These are phyloP conservation scores for Annulohypoxylon moriforme DNA, from an alignment of 495 filamentous ascomycete genomes.

Conservation along the genomic window DNA sequence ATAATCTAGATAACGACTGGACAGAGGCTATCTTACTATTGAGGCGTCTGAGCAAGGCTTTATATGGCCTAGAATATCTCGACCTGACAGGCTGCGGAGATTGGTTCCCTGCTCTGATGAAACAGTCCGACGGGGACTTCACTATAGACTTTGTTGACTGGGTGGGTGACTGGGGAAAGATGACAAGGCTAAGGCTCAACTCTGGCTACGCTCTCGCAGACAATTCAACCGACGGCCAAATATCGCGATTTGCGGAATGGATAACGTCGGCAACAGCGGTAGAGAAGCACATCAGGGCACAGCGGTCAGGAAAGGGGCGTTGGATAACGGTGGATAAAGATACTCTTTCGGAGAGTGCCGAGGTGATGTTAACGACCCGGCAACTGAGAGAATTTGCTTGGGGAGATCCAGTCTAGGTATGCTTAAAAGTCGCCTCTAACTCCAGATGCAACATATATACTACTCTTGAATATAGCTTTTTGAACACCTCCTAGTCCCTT, in stretches of 20 bases:
- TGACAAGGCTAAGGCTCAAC: slow-evolving; percentile 51
- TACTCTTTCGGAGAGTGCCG: slow-evolving; percentile 31
- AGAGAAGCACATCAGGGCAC: slow-evolving; percentile 52
- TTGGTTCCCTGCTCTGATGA: slow-evolving; percentile 72
- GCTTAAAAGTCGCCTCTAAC: neutral
- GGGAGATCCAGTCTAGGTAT: neutral
- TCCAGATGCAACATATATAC: too few species aligned
- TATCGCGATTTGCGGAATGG: slow-evolving; percentile 45
- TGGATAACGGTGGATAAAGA: slow-evolving; percentile 56
- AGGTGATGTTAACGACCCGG: slow-evolving; percentile 17
- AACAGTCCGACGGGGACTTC: slow-evolving; percentile 44
- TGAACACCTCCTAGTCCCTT: neutral
- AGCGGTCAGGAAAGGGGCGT: slow-evolving; percentile 51
- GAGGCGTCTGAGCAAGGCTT: slow-evolving; percentile 70
- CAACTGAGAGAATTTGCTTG: neutral
- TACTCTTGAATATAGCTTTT: neutral
- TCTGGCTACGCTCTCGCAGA: slow-evolving; percentile 49
- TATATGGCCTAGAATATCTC: slow-evolving; percentile 80
- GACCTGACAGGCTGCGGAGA: slow-evolving; percentile 81
- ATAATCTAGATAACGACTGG: slow-evolving; percentile 73
- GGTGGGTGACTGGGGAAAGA: slow-evolving; percentile 59
- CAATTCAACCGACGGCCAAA: slow-evolving; percentile 34
- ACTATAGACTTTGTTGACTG: slow-evolving; percentile 54
- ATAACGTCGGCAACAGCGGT: slow-evolving; percentile 48
- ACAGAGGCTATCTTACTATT: slow-evolving; percentile 75